Conservation (phyloP, 208 protist genomes). For the Crithidia acanthocephali region DNA sequence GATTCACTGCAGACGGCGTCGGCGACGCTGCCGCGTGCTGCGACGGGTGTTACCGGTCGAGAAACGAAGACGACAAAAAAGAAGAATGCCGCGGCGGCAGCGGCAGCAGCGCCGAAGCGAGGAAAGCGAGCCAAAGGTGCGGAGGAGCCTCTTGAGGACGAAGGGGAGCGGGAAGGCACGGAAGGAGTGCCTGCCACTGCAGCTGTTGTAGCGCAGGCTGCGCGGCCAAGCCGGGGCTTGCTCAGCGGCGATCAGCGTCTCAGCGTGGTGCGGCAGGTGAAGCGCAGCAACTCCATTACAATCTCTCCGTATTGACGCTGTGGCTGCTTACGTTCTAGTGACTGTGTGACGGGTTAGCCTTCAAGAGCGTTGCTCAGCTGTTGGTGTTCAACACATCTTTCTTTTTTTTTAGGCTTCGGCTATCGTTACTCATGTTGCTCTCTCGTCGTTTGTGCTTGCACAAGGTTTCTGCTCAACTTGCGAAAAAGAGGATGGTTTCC, state of each 20-base stretch:
- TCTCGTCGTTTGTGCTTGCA: too few species aligned
- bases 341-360: too few species aligned
- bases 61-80: background rate
- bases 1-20: too few species aligned
- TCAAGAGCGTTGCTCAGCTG: background rate
- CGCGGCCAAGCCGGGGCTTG: background rate
- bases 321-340: too few species aligned
- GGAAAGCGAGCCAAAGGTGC: background rate
- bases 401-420: background rate
- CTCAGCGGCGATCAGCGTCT: slow-evolving; percentile 29
- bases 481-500: background rate
- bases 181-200: background rate
- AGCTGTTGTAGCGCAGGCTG: background rate
- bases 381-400: slow-evolving; percentile 2
- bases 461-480: background rate
- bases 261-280: slow-evolving; percentile 29
- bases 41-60: background rate
- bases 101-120: background rate
- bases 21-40: too few species aligned
- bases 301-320: slow-evolving; percentile 24
- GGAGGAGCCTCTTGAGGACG: background rate
- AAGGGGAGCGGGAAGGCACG: background rate
- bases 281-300: slow-evolving; percentile 25
- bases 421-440: too few species aligned
- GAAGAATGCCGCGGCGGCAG: background rate